phyloP scores from a whole-genome alignment of 176 grass and related monocot genomes.

The Avena atlantica region DNA sequence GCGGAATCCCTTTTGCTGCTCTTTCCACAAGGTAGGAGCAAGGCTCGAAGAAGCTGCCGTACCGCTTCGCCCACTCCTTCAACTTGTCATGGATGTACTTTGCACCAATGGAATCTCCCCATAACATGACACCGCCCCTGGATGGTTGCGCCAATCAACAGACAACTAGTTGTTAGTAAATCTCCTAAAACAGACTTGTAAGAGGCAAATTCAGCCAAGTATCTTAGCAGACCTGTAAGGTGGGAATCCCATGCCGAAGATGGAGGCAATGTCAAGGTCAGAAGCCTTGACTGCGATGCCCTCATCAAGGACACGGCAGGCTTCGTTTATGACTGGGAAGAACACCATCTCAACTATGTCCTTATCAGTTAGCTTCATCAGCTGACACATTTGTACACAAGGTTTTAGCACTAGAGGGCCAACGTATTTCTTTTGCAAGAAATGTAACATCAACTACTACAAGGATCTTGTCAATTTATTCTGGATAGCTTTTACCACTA shows the following conservation, averaged over 20 bases:
- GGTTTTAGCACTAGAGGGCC: slow-evolving; percentile 9
- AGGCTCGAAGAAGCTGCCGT: slow-evolving; percentile 80
- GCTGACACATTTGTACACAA: slow-evolving; percentile 49
- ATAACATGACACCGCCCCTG: slow-evolving; percentile 89
- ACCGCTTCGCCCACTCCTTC: slow-evolving; percentile 75
- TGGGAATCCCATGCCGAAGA: slow-evolving; percentile 95
- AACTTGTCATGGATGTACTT: slow-evolving; percentile 79
- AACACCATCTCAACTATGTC: slow-evolving; percentile 93
- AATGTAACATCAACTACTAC: slow-evolving; percentile 18
- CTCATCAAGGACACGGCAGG: slow-evolving; percentile 85
- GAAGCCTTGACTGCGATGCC: slow-evolving; percentile 86
- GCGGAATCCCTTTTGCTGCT: slow-evolving; percentile 76
- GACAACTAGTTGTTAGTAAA: neutral
- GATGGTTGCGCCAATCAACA: slow-evolving; percentile 35
- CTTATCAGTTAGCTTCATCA: slow-evolving; percentile 81
- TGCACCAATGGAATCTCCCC: slow-evolving; percentile 82
- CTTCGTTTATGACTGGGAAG: slow-evolving; percentile 88
- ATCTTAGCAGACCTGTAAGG: slow-evolving; percentile 65
- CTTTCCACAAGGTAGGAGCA: slow-evolving; percentile 78
- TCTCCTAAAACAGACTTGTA: neutral
- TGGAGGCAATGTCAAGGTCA: slow-evolving; percentile 88
- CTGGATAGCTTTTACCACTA: neutral
- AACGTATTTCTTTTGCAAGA: neutral
- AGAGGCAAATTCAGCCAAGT: slow-evolving; percentile 17
- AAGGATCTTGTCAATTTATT: slow-evolving; percentile 21